Base-by-base conservation (phyloP, 306 rosid species). In the Prunus armeniaca region DNA sequence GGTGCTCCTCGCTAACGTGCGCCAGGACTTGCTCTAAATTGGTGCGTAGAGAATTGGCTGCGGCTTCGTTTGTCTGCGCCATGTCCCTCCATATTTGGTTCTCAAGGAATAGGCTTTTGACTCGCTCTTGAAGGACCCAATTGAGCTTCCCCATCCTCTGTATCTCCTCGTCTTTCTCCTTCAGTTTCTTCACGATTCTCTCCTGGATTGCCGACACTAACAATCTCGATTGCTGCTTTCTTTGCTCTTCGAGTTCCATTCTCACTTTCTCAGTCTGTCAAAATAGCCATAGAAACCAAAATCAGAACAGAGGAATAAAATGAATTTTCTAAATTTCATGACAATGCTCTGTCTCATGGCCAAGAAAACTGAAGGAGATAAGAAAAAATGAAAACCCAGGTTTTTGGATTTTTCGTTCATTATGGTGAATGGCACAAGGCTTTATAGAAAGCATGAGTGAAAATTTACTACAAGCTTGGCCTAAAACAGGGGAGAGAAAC, bases 161-260 rank as follows among this genome's bases (percentile, higher is more conserved):
- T 25, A 95, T 90, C 60, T 95, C 96, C 3, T 90, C 97, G n/a
- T 95, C 98, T 41, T 91, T 94, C 63, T 90, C 96, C 52, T 71
- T 89, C 57, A 94, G 6, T 27, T 84, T 95, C 83, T 85, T 89
- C 34, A 41, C 73, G 65, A 92, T 76, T 74, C 85, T 66, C 0
- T 88, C 95, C 61, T 90, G 87, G 3, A 95, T 79, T 5, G 85
- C 85, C 56, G 76, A 49, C 0, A 85, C 58, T 12, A 92, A 5
- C 88, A 86, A 80, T 73, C 91, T 78, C 2, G 90, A 79, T 86
- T 95, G 92, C 72, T 83, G 74, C 71, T 77, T 62, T 47, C 90
- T 86, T 12, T 83, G 89, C 22, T 84, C 87, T 20, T 90, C 91
- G 0, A 95, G 15, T 60, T 88, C 88, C 79, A 88, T 25, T 71